A percentile compares a stretch with the other conserved stretches of the same genome.
Evolutionary conservation across 306 rosid genomes (phyloP).

Genomic region (Cicer bijugum): DNA sequence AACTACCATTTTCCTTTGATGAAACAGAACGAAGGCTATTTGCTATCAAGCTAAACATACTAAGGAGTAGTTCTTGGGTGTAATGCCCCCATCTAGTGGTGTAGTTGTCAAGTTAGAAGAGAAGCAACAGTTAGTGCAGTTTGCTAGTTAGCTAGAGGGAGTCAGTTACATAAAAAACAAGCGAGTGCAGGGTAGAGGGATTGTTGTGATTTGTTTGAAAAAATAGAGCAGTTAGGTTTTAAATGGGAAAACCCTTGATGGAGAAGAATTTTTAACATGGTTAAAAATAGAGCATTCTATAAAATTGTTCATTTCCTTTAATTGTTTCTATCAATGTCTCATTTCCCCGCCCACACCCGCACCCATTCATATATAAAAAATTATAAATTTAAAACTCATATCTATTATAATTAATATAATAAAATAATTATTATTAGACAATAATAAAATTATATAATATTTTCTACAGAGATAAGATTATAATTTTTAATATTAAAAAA

Average conservation of each 20-base stretch:
- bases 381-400: no score
- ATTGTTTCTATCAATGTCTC: conserved; percentile 15
- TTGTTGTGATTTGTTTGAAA: conserved; percentile 5
- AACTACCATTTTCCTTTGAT: neutral
- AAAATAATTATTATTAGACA: no score
- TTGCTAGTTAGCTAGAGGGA: neutral
- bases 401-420: no score
- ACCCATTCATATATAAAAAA: no score
- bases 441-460: no score
- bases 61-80: conserved; percentile 9
- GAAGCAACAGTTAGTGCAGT: neutral
- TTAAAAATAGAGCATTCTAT: neutral
- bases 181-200: neutral
- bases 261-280: neutral
- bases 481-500: no score
- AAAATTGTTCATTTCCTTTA: conserved; percentile 7
- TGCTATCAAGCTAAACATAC: conserved; percentile 3
- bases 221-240: neutral
- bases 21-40: conserved; percentile 16
- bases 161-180: neutral
- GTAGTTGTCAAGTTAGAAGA: conserved; percentile 8
- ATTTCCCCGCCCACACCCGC: neutral
- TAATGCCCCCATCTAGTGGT: conserved; percentile 19
- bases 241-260: conserved; percentile 8
- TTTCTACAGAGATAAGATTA: no score